Percentiles rank a stretch among this genome's conserved stretches.
phyloP scores from a whole-genome alignment of 2,329 filamentous ascomycete species.

The Clonostachys chloroleuca region DNA sequence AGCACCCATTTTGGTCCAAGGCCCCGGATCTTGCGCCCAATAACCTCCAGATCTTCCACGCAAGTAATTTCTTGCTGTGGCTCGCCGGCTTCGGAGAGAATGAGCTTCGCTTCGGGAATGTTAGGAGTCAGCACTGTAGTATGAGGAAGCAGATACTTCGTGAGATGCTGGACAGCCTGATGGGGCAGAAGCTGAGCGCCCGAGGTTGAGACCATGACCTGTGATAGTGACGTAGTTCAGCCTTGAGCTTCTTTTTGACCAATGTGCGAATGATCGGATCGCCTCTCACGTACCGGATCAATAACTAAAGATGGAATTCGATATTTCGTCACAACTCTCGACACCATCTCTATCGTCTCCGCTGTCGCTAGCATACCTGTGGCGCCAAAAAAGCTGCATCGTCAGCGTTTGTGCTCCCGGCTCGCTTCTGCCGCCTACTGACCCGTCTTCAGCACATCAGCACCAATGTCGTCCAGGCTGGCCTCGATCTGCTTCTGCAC shows the following conservation, averaged over 20 bases:
- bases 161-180: constrained; percentile 58
- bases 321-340: constrained; percentile 20
- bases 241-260: not conserved
- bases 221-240: not conserved
- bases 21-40: constrained; percentile 61
- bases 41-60: constrained; percentile 61
- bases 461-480: constrained; percentile 76
- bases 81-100: constrained; percentile 48
- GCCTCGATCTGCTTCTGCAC: constrained; percentile 82
- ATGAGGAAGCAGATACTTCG: constrained; percentile 55
- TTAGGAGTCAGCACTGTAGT: constrained; percentile 74
- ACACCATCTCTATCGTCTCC: constrained; percentile 29
- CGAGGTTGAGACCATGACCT: constrained; percentile 93
- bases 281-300: constrained; percentile 24
- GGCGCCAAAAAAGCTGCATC: not conserved
- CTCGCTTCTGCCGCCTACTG: constrained; percentile 13
- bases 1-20: constrained; percentile 78
- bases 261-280: not conserved
- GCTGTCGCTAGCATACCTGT: constrained; percentile 31
- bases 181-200: constrained; percentile 64
- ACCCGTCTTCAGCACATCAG: constrained; percentile 93
- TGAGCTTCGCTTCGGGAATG: constrained; percentile 66
- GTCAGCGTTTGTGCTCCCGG: no score
- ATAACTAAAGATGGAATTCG: constrained; percentile 23
- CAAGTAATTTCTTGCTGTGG: constrained; percentile 33